Evolutionary conservation across 2,329 filamentous ascomycete species (phyloP), one percentile per base, ranked within the genome.

Genomic region (Didymellaceae sp.): DNA sequence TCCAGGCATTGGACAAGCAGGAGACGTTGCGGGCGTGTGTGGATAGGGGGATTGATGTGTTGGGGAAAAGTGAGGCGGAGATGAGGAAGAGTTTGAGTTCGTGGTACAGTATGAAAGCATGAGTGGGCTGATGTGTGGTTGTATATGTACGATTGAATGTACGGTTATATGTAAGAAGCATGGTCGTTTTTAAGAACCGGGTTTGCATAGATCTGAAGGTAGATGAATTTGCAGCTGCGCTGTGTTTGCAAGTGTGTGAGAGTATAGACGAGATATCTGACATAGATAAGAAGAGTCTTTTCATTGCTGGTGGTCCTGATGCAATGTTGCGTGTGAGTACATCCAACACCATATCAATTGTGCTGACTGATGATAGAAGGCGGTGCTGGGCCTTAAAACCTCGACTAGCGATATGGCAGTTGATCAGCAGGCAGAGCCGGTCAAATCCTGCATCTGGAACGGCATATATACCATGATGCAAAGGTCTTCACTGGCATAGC

Each of bases 11-110:
- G 61, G 80, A 81, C 57, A 74, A 74, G 6, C 81, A 83, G 30
- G 90, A 95, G 76, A 75, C 91, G 16, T 75, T 76, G 53, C 80
- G 90, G 52, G 90, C 90, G 11, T 88, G 88, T 62, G 80, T 84
- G 49, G 88, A 91, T 57, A 49, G 70, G 35, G 70, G 70, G 6
- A 54, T 71, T 14, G 33, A 58, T 45, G 62, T 68, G 7, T 6
- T 68, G 21, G 68, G 60, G 0, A 63, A 61, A 53, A 62, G 45
- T n/a, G 67, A 72, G 48, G 50, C 33, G 18, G 66, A 67, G 28
- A 35, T 69, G 52, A 65, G 63, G 55, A 64, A 45, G 39, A 58
- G 31, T 21, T 42, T 72, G 32, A 57, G 39, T 1, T 46, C 30
- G 38, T 70, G 67, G 67, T 52, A 52, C 7, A 26, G 33, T 4